Base-by-base conservation (phyloP, 345 rosid species). In the Syzygium oleosum region DNA sequence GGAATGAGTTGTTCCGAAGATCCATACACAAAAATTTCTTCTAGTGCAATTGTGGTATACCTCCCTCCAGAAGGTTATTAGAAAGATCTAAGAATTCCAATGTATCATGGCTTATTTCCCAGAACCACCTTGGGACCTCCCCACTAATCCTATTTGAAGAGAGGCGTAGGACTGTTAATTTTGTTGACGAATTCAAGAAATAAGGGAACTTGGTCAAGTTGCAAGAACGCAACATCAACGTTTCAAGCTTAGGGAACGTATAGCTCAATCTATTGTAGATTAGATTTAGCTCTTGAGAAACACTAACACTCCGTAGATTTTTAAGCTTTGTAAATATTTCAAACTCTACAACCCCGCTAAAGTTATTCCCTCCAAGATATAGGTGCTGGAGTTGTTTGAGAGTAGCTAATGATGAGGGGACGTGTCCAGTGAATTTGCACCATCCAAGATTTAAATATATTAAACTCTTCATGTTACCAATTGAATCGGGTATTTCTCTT, bases 151-250 rank as follows among this genome's bases (percentile, higher is more conserved):
- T n/a, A 84, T 84, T 84, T 4, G 0, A 4, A 12, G 53, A 80
- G 9, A 80, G 85, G 29, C 3, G 0, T 23, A 85, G 3, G 55
- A 2, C 0, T 12, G 6, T 23, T 59, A 85, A n/a, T 2, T 9
- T 85, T n/a, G 16, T 1, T 13, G 27, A 51, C 1, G 58, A 27
- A 27, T 6, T 46, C 34, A 52, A 3, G 51, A 83, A 84, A 29
- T 13, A 3, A 1, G 78, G 78, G 0, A 65, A 29, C 3, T 31
- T 15, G 23, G 23, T 16, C 22, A 65, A 65, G 1, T 68, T 4
- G 13, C 79, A 68, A 1, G 0, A 2, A 0, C 7, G 10, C 43
- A 65, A 29, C 11, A 0, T 0, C 21, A 65, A 9, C 43, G 0
- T 0, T 34, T 17, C 13, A 34, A 68, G 46, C 46, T 34, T 68